phyloP scores from a whole-genome alignment of 768 basidiomycete genomes.

The Calocybe gangraenosa region DNA sequence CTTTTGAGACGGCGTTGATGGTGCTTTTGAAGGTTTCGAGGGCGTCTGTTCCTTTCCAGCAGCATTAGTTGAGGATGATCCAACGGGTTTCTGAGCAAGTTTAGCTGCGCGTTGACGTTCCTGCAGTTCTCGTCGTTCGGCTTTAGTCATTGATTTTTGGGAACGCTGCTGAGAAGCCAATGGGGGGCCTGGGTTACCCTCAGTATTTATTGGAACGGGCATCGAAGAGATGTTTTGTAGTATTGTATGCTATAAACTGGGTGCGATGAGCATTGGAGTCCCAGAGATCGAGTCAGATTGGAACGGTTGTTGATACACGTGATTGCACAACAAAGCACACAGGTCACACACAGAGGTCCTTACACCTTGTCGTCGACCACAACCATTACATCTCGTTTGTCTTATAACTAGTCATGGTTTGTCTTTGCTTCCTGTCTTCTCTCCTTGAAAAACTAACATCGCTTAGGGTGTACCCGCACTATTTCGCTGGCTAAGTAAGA shows the following conservation, averaged over 20 bases:
- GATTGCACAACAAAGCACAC: constrained; percentile 6
- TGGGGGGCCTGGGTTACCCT: constrained; percentile 5
- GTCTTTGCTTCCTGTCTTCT: not conserved
- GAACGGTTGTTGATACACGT: constrained; percentile 15
- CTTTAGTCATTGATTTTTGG: constrained; percentile 77
- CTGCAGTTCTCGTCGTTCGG: constrained; percentile 75
- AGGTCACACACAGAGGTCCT: not conserved
- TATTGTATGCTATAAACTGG: not conserved
- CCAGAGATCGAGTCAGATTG: constrained; percentile 15
- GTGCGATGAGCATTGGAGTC: not conserved
- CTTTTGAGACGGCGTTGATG: constrained; percentile 29
- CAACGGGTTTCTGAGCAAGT: constrained; percentile 36
- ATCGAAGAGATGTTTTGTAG: constrained; percentile 15
- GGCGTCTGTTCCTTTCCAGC: constrained; percentile 19
- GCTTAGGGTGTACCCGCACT: constrained; percentile 92
- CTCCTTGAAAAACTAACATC: constrained; percentile 2
- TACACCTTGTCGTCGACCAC: no score
- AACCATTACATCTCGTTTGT: no score
- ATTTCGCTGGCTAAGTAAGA: constrained; percentile 98
- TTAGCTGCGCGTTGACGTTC: constrained; percentile 82
- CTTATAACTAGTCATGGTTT: constrained; percentile 4
- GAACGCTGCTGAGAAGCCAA: constrained; percentile 29
- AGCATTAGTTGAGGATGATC: constrained; percentile 14
- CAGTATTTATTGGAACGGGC: constrained; percentile 29
- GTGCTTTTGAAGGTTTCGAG: constrained; percentile 20